phyloP scores from a whole-genome alignment of 2,329 filamentous ascomycete genomes.

The Botrytis fabae region DNA sequence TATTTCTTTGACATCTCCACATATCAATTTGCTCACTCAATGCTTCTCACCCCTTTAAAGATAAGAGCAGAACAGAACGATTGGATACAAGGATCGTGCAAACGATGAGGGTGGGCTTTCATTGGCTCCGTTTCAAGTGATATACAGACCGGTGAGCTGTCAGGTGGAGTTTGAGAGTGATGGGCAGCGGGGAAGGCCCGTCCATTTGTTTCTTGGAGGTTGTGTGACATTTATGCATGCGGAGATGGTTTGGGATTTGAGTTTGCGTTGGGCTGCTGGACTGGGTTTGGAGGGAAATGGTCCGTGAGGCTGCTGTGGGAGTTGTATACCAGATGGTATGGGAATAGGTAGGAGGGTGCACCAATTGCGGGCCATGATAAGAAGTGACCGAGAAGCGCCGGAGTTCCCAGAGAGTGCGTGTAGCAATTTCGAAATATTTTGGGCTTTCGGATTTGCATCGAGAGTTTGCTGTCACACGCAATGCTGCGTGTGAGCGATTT shows the following conservation, averaged over 20 bases:
- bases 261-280: conserved; percentile 1
- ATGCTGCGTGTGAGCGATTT: neutral
- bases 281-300: neutral
- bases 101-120: neutral
- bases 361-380: neutral
- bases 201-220: neutral
- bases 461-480: neutral
- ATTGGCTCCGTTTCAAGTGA: neutral
- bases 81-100: neutral
- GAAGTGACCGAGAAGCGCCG: neutral
- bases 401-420: neutral
- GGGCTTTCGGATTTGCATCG: neutral
- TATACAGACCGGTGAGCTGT: conserved; percentile 2
- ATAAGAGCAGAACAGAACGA: neutral
- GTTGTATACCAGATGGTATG: neutral
- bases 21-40: neutral
- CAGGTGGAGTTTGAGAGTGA: neutral
- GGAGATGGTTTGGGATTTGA: neutral
- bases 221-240: neutral
- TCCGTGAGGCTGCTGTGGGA: neutral
- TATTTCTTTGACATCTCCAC: neutral
- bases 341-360: neutral
- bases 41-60: neutral
- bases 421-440: neutral
- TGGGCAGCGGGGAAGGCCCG: neutral